Evolutionary conservation across 345 rosid genomes (phyloP).

Genomic region (Eutrema yunnanense): DNA sequence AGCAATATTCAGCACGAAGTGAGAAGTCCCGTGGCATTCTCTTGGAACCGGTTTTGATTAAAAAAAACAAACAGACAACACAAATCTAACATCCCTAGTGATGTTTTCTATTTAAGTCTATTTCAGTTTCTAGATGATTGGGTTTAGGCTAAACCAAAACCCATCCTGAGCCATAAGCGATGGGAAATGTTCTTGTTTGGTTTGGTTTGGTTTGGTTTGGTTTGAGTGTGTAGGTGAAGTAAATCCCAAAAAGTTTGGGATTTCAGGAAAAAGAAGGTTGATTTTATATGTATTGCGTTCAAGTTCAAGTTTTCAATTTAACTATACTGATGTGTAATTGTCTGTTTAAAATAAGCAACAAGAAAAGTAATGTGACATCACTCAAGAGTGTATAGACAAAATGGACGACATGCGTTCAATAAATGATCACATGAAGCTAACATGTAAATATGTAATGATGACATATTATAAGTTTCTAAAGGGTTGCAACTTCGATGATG

Average conservation of each 20-base stretch:
- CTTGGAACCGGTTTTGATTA: conserved; percentile 50
- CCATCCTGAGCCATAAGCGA: conserved; percentile 5
- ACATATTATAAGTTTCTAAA: not conserved
- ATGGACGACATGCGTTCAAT: conserved; percentile 3
- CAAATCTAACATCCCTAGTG: conserved; percentile 9
- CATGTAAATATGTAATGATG: not conserved
- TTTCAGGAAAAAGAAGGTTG: not conserved
- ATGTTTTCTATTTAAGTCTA: conserved; percentile 21
- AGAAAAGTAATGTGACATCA: conserved; percentile 1
- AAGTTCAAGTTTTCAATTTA: not conserved
- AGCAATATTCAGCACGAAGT: conserved; percentile 57
- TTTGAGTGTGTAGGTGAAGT: conserved; percentile 16
- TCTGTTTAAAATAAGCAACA: too few species aligned
- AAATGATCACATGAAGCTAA: conserved; percentile 13
- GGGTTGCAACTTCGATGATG: not conserved
- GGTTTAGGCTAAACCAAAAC: conserved; percentile 21
- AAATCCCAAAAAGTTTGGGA: conserved; percentile 14
- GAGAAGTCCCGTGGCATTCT: conserved; percentile 70
- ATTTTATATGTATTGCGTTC: conserved; percentile 14
- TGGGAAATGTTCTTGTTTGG: conserved; percentile 15
- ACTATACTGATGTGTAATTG: too few species aligned
- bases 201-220: conserved; percentile 1
- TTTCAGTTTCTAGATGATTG: conserved; percentile 16
- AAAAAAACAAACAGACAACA: not conserved
- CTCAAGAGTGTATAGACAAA: not conserved